Evolutionary conservation across 805 yeast species (phyloP).

Genomic region (Nakazawaea siamensis): DNA sequence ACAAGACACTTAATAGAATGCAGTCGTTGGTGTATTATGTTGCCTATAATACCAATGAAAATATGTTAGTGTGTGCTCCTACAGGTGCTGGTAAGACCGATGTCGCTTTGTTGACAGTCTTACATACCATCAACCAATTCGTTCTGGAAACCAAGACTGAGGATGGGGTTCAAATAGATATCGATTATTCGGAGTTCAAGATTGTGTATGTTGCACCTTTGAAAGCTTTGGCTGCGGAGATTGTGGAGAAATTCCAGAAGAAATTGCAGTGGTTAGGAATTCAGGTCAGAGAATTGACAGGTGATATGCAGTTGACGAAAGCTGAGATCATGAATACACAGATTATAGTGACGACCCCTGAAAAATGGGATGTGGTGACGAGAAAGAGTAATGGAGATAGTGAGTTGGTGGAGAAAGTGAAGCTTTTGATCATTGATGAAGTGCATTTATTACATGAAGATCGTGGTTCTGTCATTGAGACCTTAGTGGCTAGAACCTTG

Average conservation of each 20-base stretch:
- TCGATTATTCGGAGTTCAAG: constrained; percentile 80
- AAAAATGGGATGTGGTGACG: constrained; percentile 97
- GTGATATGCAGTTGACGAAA: constrained; percentile 88
- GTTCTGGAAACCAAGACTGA: constrained; percentile 41
- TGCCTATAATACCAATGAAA: constrained; percentile 88
- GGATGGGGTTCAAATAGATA: constrained; percentile 46
- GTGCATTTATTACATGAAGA: constrained; percentile 96
- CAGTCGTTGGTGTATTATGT: constrained; percentile 89
- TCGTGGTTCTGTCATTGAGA: constrained; percentile 95
- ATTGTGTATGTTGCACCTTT: constrained; percentile 90
- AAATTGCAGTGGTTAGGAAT: constrained; percentile 82
- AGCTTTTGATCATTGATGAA: constrained; percentile 85
- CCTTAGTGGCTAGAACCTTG: constrained; percentile 87
- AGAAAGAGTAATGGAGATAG: constrained; percentile 86
- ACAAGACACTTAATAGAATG: constrained; percentile 72
- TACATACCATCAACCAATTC: constrained; percentile 72
- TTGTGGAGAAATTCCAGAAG: constrained; percentile 79
- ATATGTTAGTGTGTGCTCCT: constrained; percentile 95
- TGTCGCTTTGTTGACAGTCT: constrained; percentile 74
- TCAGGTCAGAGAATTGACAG: constrained; percentile 81
- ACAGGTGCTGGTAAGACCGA: constrained; percentile 98
- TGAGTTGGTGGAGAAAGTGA: constrained; percentile 77
- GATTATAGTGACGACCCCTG: constrained; percentile 89
- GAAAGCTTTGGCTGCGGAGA: constrained; percentile 93
- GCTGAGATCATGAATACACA: constrained; percentile 78